Conservation (phyloP, 805 yeast genomes). For the Saccharomycopsis sp. region DNA sequence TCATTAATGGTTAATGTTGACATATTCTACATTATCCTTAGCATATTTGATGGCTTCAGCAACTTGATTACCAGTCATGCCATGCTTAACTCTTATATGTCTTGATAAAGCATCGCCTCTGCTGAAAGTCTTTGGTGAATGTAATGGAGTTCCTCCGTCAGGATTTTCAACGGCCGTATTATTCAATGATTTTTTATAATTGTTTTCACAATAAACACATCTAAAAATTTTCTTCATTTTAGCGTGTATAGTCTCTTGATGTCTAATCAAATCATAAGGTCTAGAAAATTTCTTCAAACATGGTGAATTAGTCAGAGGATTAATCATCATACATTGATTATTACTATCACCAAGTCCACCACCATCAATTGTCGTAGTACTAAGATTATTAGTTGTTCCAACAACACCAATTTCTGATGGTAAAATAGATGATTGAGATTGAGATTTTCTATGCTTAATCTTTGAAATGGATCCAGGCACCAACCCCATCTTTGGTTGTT, state of each 20-base stretch:
- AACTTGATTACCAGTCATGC: slow-evolving; percentile 59
- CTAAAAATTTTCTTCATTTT: slow-evolving; percentile 76
- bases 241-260: slow-evolving; percentile 95
- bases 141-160: background rate
- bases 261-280: slow-evolving; percentile 90
- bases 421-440: background rate
- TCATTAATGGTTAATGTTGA: slow-evolving; percentile 5
- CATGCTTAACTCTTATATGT: slow-evolving; percentile 89
- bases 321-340: slow-evolving; percentile 49
- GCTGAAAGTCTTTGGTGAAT: slow-evolving; percentile 67
- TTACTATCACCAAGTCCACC: slow-evolving; percentile 29
- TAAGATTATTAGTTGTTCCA: background rate
- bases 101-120: slow-evolving; percentile 92
- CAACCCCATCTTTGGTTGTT: background rate
- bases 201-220: slow-evolving; percentile 77
- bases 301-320: slow-evolving; percentile 53
- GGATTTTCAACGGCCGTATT: slow-evolving; percentile 34
- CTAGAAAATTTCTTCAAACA: slow-evolving; percentile 83
- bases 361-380: slow-evolving; percentile 21
- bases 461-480: slow-evolving; percentile 2
- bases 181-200: slow-evolving; percentile 35
- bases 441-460: slow-evolving; percentile 5
- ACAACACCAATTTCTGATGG: background rate
- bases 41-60: slow-evolving; percentile 66
- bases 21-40: slow-evolving; percentile 64